phyloP scores from a whole-genome alignment of 768 basidiomycete genomes.

The Amanita rubescens region DNA sequence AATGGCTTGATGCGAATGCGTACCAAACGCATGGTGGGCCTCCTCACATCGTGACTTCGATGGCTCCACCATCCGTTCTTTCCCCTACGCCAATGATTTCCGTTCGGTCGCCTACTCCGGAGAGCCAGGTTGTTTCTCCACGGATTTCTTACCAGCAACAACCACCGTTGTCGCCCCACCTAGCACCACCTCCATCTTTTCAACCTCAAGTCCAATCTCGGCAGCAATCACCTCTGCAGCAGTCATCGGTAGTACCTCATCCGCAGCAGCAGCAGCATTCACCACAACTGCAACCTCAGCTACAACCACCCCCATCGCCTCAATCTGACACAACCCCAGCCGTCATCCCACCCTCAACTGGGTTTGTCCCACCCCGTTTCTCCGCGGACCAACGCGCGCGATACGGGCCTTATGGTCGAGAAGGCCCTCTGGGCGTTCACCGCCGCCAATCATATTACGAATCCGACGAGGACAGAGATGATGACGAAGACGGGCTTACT shows the following conservation, averaged over 20 bases:
- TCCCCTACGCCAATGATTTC: not conserved
- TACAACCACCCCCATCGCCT: not conserved
- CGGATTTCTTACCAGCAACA: not conserved
- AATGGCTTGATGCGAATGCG: not conserved
- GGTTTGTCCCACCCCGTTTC: no score
- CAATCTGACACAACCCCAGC: no score
- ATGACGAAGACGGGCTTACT: no score
- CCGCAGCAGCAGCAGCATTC: no score
- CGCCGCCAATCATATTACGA: not conserved
- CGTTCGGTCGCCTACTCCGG: not conserved
- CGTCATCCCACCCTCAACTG: no score
- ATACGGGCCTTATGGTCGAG: not conserved
- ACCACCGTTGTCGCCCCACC: not conserved
- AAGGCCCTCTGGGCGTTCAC: not conserved
- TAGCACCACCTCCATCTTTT: no score
- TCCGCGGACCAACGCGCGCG: not conserved
- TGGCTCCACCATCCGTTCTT: not conserved
- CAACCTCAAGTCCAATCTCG: not conserved
- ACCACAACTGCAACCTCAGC: not conserved
- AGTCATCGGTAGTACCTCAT: no score
- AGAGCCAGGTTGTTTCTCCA: not conserved
- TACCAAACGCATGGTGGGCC: no score
- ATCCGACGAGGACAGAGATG: not conserved
- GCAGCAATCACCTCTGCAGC: no score
- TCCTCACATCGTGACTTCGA: no score